Evolutionary conservation across 805 yeast species (phyloP).

Genomic region (Brettanomyces sp.): DNA sequence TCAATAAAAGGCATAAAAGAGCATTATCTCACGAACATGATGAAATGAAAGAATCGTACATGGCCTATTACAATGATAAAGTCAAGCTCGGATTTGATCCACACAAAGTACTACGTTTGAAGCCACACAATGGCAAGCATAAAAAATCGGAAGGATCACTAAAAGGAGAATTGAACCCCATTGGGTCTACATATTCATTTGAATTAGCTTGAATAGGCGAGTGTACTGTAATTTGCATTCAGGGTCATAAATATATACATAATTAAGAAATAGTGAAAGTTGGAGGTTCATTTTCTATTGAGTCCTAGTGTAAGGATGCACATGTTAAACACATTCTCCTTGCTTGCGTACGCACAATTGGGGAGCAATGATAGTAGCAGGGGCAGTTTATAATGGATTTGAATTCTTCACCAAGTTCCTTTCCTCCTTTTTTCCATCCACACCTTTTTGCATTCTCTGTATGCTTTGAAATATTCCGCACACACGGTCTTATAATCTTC

Average conservation of each 20-base stretch:
- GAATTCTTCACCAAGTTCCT: constrained; percentile 21
- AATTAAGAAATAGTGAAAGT: background rate
- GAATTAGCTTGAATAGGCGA: constrained; percentile 7
- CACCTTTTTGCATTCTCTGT: constrained; percentile 80
- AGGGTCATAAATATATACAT: background rate
- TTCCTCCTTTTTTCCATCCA: constrained; percentile 40
- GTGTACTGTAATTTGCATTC: background rate
- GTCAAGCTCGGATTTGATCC: constrained; percentile 15
- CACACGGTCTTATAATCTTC: constrained; percentile 58
- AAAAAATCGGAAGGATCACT: background rate
- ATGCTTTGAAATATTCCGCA: constrained; percentile 82
- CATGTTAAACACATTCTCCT: too few species aligned
- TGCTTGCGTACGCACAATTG: too few species aligned
- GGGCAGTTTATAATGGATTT: too few species aligned
- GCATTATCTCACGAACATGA: background rate
- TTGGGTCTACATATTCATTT: constrained; percentile 18
- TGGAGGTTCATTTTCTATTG: background rate
- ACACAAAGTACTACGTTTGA: constrained; percentile 14
- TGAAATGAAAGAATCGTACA: too few species aligned
- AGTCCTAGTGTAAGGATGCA: background rate
- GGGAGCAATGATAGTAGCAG: too few species aligned
- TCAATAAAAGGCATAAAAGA: background rate
- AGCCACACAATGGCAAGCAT: constrained; percentile 9
- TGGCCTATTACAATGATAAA: constrained; percentile 15
- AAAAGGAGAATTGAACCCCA: constrained; percentile 8